Evolutionary conservation across 1,284 basidiomycete genomes (phyloP).

Genomic region (Pseudozyma sp.): DNA sequence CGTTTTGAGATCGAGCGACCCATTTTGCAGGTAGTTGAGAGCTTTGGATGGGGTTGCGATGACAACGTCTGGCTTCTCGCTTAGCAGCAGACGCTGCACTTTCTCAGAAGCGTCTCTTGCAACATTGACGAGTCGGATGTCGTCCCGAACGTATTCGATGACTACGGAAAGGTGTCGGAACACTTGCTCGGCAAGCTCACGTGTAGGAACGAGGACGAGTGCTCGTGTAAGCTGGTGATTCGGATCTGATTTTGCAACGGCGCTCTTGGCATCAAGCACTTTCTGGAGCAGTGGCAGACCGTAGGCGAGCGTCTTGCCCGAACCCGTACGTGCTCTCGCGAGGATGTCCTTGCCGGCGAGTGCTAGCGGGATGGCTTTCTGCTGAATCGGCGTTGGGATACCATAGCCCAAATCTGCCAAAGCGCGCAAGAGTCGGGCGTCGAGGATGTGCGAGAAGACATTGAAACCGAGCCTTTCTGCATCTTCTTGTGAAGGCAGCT

Average conservation of each 20-base stretch:
- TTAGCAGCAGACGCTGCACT: slow-evolving; percentile 84
- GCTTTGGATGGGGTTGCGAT: slow-evolving; percentile 90
- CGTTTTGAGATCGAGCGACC: slow-evolving; percentile 70
- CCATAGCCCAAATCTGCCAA: slow-evolving; percentile 84
- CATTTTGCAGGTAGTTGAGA: slow-evolving; percentile 81
- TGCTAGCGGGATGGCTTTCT: slow-evolving; percentile 81
- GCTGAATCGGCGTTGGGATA: slow-evolving; percentile 83
- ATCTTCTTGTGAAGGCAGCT: slow-evolving; percentile 40
- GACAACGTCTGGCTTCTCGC: slow-evolving; percentile 90
- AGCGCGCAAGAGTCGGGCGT: slow-evolving; percentile 78
- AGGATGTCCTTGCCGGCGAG: slow-evolving; percentile 92
- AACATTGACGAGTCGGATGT: slow-evolving; percentile 82
- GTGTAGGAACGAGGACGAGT: slow-evolving; percentile 90
- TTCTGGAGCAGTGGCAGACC: slow-evolving; percentile 91
- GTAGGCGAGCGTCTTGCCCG: slow-evolving; percentile 97
- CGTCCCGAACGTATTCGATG: slow-evolving; percentile 78
- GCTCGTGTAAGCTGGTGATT: slow-evolving; percentile 77
- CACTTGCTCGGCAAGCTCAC: slow-evolving; percentile 93
- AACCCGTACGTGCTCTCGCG: slow-evolving; percentile 91
- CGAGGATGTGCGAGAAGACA: slow-evolving; percentile 77
- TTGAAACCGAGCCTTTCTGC: slow-evolving; percentile 50
- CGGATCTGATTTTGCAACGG: slow-evolving; percentile 67
- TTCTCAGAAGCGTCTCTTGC: slow-evolving; percentile 75
- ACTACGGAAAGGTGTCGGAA: slow-evolving; percentile 78
- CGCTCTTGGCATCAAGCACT: slow-evolving; percentile 80